These are phyloP conservation scores for Brassica carinata DNA, from an alignment of 345 rosid genomes.

Conservation along the genomic window DNA sequence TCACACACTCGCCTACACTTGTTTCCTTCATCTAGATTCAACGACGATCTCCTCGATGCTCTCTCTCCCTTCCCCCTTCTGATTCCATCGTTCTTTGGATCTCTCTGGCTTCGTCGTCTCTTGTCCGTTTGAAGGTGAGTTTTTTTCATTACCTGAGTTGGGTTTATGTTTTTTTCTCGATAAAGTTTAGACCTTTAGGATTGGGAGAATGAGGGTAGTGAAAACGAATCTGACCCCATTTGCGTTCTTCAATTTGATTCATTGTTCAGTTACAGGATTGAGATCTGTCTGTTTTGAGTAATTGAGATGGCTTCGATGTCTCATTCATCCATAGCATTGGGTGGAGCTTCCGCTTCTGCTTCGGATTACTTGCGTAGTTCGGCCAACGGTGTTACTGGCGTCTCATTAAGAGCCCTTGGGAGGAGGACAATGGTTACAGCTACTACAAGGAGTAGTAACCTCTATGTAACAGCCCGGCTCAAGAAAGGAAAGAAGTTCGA, in stretches of 20 bases:
- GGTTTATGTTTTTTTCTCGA: background rate
- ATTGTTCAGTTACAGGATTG: conserved; percentile 6
- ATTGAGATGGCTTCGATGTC: conserved; percentile 63
- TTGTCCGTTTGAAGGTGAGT: conserved; percentile 32
- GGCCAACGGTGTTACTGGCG: conserved; percentile 50
- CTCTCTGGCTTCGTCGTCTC: conserved; percentile 17
- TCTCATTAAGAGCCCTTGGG: conserved; percentile 62
- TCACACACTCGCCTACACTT: conserved; percentile 36
- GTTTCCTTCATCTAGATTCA: conserved; percentile 4
- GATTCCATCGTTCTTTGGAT: conserved; percentile 11
- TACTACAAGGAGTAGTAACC: conserved; percentile 33
- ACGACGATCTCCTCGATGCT: conserved; percentile 59
- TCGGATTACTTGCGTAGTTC: conserved; percentile 88
- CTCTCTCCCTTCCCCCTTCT: conserved; percentile 12
- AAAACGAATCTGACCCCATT: conserved; percentile 3
- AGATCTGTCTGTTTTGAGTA: conserved; percentile 14
- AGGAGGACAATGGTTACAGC: conserved; percentile 41
- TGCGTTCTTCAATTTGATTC: conserved; percentile 10
- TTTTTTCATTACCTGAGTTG: conserved; percentile 11
- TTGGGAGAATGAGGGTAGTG: conserved; percentile 17
- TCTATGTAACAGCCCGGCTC: conserved; percentile 52
- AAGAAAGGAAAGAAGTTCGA: conserved; percentile 90
- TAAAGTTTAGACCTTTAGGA: conserved; percentile 1
- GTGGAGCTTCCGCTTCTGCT: conserved; percentile 62
- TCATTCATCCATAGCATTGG: conserved; percentile 54